Percentiles rank a stretch among this genome's conserved stretches.
phyloP scores from a whole-genome alignment of 2,329 filamentous ascomycete species.

The Curvularia verruculosa region DNA sequence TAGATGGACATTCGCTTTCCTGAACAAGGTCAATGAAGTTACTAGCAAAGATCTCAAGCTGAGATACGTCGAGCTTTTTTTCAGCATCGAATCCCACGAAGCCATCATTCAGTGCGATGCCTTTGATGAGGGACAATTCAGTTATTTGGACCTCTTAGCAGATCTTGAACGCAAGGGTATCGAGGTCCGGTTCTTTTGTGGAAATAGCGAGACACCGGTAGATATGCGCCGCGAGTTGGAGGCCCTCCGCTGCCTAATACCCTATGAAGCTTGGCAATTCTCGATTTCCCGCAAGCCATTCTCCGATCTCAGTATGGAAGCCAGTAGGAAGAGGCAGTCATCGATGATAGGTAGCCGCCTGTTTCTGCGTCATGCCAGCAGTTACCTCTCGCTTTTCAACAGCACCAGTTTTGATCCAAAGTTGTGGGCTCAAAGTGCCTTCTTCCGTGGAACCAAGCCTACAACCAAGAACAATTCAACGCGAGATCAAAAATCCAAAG shows the following conservation, averaged over 20 bases:
- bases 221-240: constrained; percentile 14
- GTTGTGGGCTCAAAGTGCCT: constrained; percentile 11
- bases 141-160: constrained; percentile 9
- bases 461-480: constrained; percentile 1
- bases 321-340: constrained; percentile 1
- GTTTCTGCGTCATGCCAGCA: constrained; percentile 14
- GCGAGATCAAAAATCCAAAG: not conserved
- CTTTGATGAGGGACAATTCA: constrained; percentile 1
- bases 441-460: constrained; percentile 11
- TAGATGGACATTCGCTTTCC: constrained; percentile 7
- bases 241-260: constrained; percentile 5
- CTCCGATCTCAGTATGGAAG: constrained; percentile 3
- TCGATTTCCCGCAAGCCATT: constrained; percentile 1
- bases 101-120: constrained; percentile 17
- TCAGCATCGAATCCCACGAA: constrained; percentile 12
- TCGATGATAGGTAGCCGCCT: constrained; percentile 3
- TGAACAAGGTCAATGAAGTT: constrained; percentile 13
- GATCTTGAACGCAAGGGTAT: constrained; percentile 10
- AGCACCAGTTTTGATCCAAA: constrained; percentile 11
- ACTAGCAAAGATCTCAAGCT: constrained; percentile 7
- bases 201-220: not conserved
- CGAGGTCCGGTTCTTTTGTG: constrained; percentile 12
- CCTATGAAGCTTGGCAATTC: constrained; percentile 3
- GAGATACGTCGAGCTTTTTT: constrained; percentile 19
- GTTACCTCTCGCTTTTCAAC: constrained; percentile 19